These are phyloP conservation scores for Yamadazyma diospyri DNA, from an alignment of 1,139 yeast genomes.

Conservation along the genomic window DNA sequence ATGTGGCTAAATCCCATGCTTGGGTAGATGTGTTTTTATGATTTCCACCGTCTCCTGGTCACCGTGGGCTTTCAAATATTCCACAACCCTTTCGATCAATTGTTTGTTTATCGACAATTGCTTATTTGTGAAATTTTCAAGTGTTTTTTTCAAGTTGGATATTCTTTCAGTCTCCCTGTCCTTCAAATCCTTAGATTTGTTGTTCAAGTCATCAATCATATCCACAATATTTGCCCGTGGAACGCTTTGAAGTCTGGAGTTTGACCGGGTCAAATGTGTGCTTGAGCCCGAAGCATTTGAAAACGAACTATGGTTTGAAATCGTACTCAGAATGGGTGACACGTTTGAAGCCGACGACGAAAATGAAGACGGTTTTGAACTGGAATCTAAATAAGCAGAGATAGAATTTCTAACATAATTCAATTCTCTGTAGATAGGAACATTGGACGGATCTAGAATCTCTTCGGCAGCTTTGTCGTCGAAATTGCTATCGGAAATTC, in stretches of 20 bases:
- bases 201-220: slow-evolving; percentile 1
- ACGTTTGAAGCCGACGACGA: background rate
- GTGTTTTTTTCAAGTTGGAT: background rate
- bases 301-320: no score
- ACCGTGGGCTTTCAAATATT: slow-evolving; percentile 3
- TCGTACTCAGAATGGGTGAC: background rate
- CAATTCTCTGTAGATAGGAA: background rate
- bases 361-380: background rate
- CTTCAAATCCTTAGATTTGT: slow-evolving; percentile 1
- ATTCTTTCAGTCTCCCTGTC: background rate
- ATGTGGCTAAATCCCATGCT: no score
- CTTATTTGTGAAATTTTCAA: slow-evolving; percentile 1
- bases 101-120: slow-evolving; percentile 4
- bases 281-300: background rate
- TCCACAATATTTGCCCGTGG: slow-evolving; percentile 1
- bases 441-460: slow-evolving; percentile 1
- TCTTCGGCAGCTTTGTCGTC: no score
- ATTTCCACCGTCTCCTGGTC: slow-evolving; percentile 1
- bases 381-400: slow-evolving; percentile 1
- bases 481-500: no score
- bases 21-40: background rate
- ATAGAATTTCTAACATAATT: background rate
- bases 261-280: no score
- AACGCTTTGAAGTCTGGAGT: no score
- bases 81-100: slow-evolving; percentile 4